Percentiles rank a stretch among this genome's conserved stretches.
Evolutionary conservation across 331 rosid species (phyloP).

Genomic region (Malus hybrid): DNA sequence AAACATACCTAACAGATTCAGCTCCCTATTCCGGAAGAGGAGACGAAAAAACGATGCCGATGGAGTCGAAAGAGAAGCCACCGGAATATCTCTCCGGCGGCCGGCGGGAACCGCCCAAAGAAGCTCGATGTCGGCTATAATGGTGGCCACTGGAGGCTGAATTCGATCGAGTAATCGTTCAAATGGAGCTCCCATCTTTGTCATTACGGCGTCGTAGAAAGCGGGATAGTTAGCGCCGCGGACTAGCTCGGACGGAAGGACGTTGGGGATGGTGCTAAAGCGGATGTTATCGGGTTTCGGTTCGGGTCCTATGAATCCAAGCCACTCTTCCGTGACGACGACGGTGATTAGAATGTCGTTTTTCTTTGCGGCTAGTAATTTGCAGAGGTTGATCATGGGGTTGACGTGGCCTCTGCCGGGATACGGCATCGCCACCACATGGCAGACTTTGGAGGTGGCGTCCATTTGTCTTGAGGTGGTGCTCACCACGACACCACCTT

Average conservation of each 20-base stretch:
- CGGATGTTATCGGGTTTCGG: constrained; percentile 30
- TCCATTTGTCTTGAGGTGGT: neutral
- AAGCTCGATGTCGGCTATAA: constrained; percentile 26
- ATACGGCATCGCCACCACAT: constrained; percentile 43
- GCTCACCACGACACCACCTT: too few species aligned
- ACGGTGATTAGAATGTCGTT: constrained; percentile 33
- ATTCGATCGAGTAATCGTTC: constrained; percentile 34
- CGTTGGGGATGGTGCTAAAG: constrained; percentile 43
- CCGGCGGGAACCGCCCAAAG: constrained; percentile 26
- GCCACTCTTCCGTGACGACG: constrained; percentile 51
- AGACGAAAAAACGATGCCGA: constrained; percentile 18
- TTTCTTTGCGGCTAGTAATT: constrained; percentile 11
- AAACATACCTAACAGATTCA: neutral
- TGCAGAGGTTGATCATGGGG: constrained; percentile 53
- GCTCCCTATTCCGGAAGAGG: neutral
- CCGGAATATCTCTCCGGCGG: constrained; percentile 30
- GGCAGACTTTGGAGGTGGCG: constrained; percentile 5
- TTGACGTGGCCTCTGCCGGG: constrained; percentile 53
- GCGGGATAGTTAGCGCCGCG: constrained; percentile 18
- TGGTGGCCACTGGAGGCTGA: constrained; percentile 24
- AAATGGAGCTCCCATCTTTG: constrained; percentile 42
- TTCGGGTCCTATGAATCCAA: constrained; percentile 25
- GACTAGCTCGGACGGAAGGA: constrained; percentile 29
- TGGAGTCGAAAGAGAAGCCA: constrained; percentile 41
- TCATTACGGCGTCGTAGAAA: constrained; percentile 33